These are phyloP conservation scores for Cytospora schulzeri DNA, from an alignment of 2,329 filamentous ascomycete genomes.

Conservation along the genomic window DNA sequence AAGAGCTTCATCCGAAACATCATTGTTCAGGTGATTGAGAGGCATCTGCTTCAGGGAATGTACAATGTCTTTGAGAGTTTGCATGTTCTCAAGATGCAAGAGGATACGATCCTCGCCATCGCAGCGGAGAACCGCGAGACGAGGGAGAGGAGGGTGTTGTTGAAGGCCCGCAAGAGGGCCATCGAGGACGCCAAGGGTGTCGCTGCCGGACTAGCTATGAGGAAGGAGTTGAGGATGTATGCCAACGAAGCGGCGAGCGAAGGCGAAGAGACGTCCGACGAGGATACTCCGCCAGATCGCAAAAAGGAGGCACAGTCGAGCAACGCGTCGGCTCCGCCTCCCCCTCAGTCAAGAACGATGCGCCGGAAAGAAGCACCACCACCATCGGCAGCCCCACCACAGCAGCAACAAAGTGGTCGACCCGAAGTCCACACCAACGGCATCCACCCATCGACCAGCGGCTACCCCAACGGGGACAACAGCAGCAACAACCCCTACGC, in stretches of 20 bases:
- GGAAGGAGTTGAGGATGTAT: conserved; percentile 49
- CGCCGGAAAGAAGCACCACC: conserved; percentile 6
- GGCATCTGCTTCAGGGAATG: conserved; percentile 54
- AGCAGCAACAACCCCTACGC: neutral
- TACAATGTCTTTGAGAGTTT: conserved; percentile 54
- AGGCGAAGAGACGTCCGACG: conserved; percentile 31
- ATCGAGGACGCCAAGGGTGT: conserved; percentile 54
- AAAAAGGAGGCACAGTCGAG: neutral
- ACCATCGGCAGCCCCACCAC: neutral
- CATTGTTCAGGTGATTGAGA: conserved; percentile 55
- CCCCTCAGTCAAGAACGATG: conserved; percentile 6
- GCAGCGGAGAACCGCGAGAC: conserved; percentile 57
- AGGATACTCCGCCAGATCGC: conserved; percentile 13
- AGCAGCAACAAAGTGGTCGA: neutral
- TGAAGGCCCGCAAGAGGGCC: conserved; percentile 52
- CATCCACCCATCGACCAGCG: conserved; percentile 15
- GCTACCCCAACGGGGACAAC: conserved; percentile 19
- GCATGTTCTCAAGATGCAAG: conserved; percentile 51
- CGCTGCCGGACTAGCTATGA: conserved; percentile 54
- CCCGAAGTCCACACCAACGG: conserved; percentile 19
- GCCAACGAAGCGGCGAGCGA: conserved; percentile 35
- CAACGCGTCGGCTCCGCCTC: conserved; percentile 4
- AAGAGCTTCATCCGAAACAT: conserved; percentile 56
- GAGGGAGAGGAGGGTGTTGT: conserved; percentile 48
- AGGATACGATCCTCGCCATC: conserved; percentile 50